Percentiles rank a stretch among this genome's conserved stretches.
Conservation (phyloP, 257 asterid species). For the Agastache rugosa region DNA sequence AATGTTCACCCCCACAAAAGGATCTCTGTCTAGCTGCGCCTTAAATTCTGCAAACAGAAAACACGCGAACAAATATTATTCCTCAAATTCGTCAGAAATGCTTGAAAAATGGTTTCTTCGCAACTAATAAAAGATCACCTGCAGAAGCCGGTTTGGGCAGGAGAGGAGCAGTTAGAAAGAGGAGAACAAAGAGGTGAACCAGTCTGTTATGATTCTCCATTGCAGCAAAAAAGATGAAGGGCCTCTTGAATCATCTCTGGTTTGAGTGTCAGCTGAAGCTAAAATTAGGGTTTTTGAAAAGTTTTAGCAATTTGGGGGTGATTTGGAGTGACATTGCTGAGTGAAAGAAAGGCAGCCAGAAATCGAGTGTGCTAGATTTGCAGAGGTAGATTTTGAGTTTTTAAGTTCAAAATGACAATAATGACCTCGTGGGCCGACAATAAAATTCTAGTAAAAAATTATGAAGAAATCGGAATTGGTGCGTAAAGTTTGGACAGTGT, state of each 20-base stretch:
- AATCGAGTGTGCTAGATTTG: slow-evolving; percentile 38
- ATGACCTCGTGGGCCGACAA: slow-evolving; percentile 64
- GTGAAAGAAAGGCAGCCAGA: slow-evolving; percentile 39
- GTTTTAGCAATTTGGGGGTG: slow-evolving; percentile 35
- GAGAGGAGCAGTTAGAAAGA: slow-evolving; percentile 34
- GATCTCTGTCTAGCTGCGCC: slow-evolving; percentile 65
- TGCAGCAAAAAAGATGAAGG: slow-evolving; percentile 38
- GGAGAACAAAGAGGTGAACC: slow-evolving; percentile 39
- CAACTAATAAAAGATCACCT: neutral
- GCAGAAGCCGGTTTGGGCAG: slow-evolving; percentile 37
- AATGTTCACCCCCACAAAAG: slow-evolving; percentile 89
- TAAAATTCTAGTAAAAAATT: slow-evolving; percentile 32
- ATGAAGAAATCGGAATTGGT: slow-evolving; percentile 31
- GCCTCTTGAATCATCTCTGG: slow-evolving; percentile 67
- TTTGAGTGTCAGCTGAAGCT: slow-evolving; percentile 41
- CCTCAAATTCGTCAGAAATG: slow-evolving; percentile 4
- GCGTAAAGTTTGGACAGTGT: slow-evolving; percentile 37
- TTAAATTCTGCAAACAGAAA: slow-evolving; percentile 54
- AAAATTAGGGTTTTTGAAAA: slow-evolving; percentile 30
- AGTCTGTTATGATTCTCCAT: slow-evolving; percentile 61
- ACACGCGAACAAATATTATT: neutral
- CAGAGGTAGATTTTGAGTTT: slow-evolving; percentile 32
- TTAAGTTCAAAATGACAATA: slow-evolving; percentile 45
- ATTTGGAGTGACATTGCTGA: slow-evolving; percentile 43
- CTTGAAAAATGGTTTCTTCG: slow-evolving; percentile 6